Evolutionary conservation across 345 rosid genomes (phyloP), one percentile per base, ranked within the genome.

Genomic region (Heritiera littoralis): DNA sequence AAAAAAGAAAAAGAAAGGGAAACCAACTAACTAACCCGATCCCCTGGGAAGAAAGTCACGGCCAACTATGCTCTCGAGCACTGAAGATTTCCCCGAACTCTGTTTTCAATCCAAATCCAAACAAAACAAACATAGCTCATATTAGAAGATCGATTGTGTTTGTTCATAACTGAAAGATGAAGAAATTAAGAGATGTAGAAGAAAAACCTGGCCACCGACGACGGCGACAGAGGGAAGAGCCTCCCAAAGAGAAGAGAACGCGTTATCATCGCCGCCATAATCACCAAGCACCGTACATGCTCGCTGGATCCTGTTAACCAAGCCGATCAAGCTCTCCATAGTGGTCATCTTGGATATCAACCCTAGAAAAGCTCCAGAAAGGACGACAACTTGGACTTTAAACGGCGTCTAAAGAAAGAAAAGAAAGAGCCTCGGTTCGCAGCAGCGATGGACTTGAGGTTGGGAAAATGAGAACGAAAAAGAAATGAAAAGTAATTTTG

Each of bases 21-120:
- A 23, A 23, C 28, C 28, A 43, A 6, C 18, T 20, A 70, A 49
- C 74, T 18, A 23, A 90, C 92, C 94, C 46, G 92, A 91, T 76
- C 91, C 94, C 41, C 90, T 79, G 7, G 94, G 94, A 51, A 91
- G 91, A 86, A 91, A 89, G 86, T 89, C 92, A 13, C 91, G 86
- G 41, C 92, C 92, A 17, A 89, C 92, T 69, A 91, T 88, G 81
- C 95, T 89, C 85, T 89, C 95, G 76, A 91, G 73, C 82, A 91
- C 93, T 28, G 92, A 89, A 6, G 93, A 88, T 77, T 89, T 91
- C 46, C 95, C 93, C 8, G 92, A 91, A 83, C 91, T 88, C 95
- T 91, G 70, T 84, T 73, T 9, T 41, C 76, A 74, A 32, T 15
- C 23, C 23, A 23, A 69, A 70, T 13, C n/a, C 15, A 45, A 52